phyloP scores from a whole-genome alignment of 768 basidiomycete genomes.

The Leccinum barrowsii region DNA sequence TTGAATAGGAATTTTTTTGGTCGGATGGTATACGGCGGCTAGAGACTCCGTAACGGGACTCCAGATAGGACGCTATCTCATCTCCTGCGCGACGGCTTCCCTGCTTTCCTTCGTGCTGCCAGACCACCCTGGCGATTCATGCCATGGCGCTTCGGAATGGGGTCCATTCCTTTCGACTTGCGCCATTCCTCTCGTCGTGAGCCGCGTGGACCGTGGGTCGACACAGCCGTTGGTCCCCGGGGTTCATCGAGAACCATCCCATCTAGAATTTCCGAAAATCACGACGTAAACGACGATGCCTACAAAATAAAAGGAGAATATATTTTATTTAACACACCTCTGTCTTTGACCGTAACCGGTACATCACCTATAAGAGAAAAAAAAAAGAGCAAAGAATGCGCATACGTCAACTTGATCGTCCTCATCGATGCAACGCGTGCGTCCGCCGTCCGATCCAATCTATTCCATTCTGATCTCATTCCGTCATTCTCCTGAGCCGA shows the following conservation, averaged over 20 bases:
- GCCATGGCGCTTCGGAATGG: constrained; percentile 46
- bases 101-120: constrained; percentile 62
- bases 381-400: neutral
- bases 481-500: neutral
- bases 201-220: constrained; percentile 77
- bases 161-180: constrained; percentile 67
- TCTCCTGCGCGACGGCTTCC: constrained; percentile 67
- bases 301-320: neutral
- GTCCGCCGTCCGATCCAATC: neutral
- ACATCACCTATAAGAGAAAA: constrained; percentile 16
- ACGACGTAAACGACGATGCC: constrained; percentile 6
- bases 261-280: constrained; percentile 29
- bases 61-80: constrained; percentile 29
- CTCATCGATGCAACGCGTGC: neutral
- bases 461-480: neutral
- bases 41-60: neutral
- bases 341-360: constrained; percentile 6
- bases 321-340: constrained; percentile 28
- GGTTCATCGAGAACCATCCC: constrained; percentile 52
- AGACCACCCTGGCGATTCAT: constrained; percentile 67
- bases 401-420: constrained; percentile 14
- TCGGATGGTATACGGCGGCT: neutral
- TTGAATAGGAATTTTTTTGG: neutral
- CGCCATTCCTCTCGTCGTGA: constrained; percentile 83
- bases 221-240: constrained; percentile 43